Conservation (phyloP, 208 protist genomes). For the Trypanosoma brucei region DNA sequence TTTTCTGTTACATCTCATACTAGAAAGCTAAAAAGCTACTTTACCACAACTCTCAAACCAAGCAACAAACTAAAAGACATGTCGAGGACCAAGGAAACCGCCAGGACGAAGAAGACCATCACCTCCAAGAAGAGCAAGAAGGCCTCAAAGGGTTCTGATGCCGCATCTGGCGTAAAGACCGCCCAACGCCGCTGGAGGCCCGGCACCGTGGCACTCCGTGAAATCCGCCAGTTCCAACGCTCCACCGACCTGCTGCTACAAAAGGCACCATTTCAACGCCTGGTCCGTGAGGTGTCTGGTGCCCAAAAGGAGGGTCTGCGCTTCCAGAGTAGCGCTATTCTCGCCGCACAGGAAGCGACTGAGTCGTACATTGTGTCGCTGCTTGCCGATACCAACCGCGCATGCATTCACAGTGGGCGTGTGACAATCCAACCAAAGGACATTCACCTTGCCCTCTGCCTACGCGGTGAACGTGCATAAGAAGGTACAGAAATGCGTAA, state of each 20-base stretch:
- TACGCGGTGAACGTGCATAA: slow-evolving; percentile 46
- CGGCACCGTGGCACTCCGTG: slow-evolving; percentile 96
- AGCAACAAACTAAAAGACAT: slow-evolving; percentile 36
- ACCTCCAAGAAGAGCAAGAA: slow-evolving; percentile 96
- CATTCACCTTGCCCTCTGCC: slow-evolving; percentile 55
- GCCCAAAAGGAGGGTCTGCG: slow-evolving; percentile 3
- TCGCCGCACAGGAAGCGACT: slow-evolving; percentile 16
- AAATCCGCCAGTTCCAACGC: slow-evolving; percentile 93
- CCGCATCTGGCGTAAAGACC: slow-evolving; percentile 94
- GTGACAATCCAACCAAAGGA: slow-evolving; percentile 85
- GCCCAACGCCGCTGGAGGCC: slow-evolving; percentile 94
- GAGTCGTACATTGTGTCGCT: slow-evolving; percentile 90
- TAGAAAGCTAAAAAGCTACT: too few species aligned
- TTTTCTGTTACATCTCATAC: too few species aligned
- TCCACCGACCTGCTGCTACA: slow-evolving; percentile 86
- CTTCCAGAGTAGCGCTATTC: neutral
- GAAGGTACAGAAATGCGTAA: neutral
- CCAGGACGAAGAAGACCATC: slow-evolving; percentile 96
- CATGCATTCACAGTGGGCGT: slow-evolving; percentile 81
- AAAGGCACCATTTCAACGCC: slow-evolving; percentile 85
- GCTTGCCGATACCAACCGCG: slow-evolving; percentile 91
- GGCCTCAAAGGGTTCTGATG: slow-evolving; percentile 88
- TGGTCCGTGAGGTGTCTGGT: slow-evolving; percentile 36
- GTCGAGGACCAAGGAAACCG: slow-evolving; percentile 97
- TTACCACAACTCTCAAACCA: neutral